phyloP scores from a whole-genome alignment of 139 green algal genomes.

The Desmodesmus armatus region DNA sequence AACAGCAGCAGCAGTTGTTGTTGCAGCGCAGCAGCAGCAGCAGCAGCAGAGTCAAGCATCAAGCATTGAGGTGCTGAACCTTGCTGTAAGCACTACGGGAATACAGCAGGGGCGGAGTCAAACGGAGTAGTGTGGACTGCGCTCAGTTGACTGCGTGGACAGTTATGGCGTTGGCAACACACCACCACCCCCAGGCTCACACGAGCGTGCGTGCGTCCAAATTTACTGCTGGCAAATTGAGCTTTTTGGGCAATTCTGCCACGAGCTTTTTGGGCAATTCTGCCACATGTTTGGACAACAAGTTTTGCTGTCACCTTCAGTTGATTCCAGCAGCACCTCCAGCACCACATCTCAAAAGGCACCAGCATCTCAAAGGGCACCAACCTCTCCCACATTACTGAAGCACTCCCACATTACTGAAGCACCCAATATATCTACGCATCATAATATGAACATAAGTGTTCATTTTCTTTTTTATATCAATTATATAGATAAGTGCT shows the following conservation, averaged over 20 bases:
- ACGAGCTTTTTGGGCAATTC: no score
- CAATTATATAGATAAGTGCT: not conserved
- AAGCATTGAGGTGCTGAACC: not conserved
- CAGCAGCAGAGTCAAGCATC: not conserved
- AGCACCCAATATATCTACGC: not conserved
- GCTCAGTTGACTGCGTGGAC: not conserved
- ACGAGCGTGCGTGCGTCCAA: no score
- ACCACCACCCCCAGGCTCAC: no score
- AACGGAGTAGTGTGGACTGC: slow-evolving; percentile 41
- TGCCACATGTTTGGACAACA: no score
- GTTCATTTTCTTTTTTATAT: not conserved
- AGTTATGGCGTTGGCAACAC: no score
- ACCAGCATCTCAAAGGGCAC: not conserved
- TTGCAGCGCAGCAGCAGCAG: not conserved
- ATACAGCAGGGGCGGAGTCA: not conserved
- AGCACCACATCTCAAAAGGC: not conserved
- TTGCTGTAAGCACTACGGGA: not conserved
- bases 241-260: no score
- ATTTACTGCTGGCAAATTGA: no score
- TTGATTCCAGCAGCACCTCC: not conserved
- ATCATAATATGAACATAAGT: not conserved
- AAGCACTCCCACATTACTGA: not conserved
- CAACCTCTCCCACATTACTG: not conserved
- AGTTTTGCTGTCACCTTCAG: no score
- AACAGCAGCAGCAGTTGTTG: not conserved